These are phyloP conservation scores for Babesia divergens DNA, from an alignment of 169 alveolate species.

Conservation along the genomic window DNA sequence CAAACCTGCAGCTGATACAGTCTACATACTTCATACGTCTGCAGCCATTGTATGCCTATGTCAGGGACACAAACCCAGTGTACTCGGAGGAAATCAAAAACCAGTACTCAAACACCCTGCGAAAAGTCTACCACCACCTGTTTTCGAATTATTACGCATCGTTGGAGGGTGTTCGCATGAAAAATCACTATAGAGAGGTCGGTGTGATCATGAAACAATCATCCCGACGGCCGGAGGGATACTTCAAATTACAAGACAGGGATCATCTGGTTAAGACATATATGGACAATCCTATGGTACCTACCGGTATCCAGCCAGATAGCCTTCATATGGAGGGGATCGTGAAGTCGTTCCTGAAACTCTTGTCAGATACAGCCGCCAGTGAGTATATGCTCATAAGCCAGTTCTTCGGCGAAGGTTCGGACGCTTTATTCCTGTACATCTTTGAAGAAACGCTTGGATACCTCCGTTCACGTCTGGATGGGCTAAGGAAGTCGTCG, in stretches of 20 bases:
- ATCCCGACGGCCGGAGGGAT: constrained; percentile 4
- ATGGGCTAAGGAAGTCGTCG: not conserved
- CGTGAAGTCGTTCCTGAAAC: constrained; percentile 64
- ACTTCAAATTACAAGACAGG: constrained; percentile 31
- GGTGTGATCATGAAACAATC: constrained; percentile 7
- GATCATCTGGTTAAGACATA: constrained; percentile 17
- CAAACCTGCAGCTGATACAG: constrained; percentile 56
- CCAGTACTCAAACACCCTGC: constrained; percentile 37
- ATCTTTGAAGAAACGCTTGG: constrained; percentile 48
- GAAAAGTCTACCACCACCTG: constrained; percentile 42
- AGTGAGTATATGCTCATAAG: constrained; percentile 60
- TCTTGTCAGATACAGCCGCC: constrained; percentile 69
- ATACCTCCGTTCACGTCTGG: constrained; percentile 17
- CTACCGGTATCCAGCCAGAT: constrained; percentile 43
- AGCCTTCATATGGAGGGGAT: constrained; percentile 57
- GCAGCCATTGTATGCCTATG: constrained; percentile 37
- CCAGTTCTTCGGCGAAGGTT: constrained; percentile 36
- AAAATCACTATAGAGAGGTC: constrained; percentile 36
- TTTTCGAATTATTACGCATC: constrained; percentile 42
- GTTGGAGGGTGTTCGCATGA: constrained; percentile 30
- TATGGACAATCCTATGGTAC: constrained; percentile 55
- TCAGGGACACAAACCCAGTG: constrained; percentile 2
- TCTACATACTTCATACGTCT: constrained; percentile 12
- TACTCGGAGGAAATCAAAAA: constrained; percentile 20
- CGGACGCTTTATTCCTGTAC: constrained; percentile 7